Evolutionary conservation across 495 filamentous ascomycete species (phyloP).

Genomic region (Neurospora tetraspora): DNA sequence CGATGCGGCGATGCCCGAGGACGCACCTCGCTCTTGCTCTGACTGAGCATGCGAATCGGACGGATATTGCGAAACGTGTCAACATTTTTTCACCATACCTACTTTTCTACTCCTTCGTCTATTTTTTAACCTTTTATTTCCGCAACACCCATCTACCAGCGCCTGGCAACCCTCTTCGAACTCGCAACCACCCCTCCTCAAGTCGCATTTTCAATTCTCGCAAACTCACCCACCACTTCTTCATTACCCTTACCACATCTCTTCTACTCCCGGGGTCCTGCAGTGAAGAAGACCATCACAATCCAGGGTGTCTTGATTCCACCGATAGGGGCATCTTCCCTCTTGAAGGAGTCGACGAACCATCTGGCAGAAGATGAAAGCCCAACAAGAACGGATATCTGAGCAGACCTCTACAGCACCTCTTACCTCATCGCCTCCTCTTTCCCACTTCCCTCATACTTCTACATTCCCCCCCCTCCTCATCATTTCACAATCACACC

Average conservation of each 20-base stretch:
- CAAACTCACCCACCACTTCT: not conserved
- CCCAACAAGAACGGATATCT: slow-evolving; percentile 34
- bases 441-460: not conserved
- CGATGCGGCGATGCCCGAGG: not conserved
- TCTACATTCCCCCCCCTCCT: not conserved
- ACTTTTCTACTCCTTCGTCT: not conserved
- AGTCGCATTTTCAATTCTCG: not conserved
- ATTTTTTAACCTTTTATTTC: not conserved
- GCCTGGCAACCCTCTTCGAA: not conserved
- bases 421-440: not conserved
- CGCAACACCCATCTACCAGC: not conserved
- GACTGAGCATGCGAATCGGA: not conserved
- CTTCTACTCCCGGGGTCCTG: not conserved
- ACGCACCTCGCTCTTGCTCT: not conserved
- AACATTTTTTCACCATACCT: not conserved
- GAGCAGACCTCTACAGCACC: slow-evolving; percentile 16
- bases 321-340: not conserved
- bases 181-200: not conserved
- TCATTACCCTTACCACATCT: not conserved
- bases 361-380: slow-evolving; percentile 18
- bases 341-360: not conserved
- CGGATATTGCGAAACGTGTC: not conserved
- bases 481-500: not conserved
- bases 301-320: not conserved
- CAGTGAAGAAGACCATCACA: slow-evolving; percentile 8